A percentile compares a stretch with the other conserved stretches of the same genome.
Evolutionary conservation across 306 rosid genomes (phyloP).

Genomic region (Abrus precatorius): DNA sequence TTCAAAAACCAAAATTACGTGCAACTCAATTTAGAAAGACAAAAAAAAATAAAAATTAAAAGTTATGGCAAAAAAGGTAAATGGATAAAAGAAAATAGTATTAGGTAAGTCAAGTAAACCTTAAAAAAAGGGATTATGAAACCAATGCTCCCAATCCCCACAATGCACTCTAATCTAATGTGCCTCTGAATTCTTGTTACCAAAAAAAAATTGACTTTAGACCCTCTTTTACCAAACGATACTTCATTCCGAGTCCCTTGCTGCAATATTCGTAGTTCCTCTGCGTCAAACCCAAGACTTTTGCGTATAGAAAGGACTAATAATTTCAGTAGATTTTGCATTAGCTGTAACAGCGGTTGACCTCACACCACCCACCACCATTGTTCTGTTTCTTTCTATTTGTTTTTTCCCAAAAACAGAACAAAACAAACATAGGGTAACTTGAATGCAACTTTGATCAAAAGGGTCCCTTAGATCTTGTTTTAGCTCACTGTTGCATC

Average conservation of each 20-base stretch:
- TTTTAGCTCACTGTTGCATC: conserved; percentile 44
- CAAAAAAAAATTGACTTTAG: not conserved
- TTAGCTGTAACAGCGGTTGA: conserved; percentile 50
- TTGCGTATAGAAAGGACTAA: not conserved
- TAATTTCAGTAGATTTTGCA: conserved; percentile 42
- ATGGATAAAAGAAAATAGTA: too few species aligned
- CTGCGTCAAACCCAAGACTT: not conserved
- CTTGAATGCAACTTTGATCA: conserved; percentile 20
- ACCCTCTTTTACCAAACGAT: not conserved
- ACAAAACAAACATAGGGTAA: conserved; percentile 33
- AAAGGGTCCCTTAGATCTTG: conserved; percentile 44
- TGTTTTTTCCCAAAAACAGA: conserved; percentile 33
- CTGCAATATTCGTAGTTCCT: not conserved
- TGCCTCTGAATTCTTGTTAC: too few species aligned
- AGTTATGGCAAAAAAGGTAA: too few species aligned
- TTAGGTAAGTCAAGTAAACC: too few species aligned
- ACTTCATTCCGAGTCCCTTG: not conserved
- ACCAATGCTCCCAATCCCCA: not conserved
- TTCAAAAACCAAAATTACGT: too few species aligned
- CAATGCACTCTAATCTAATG: too few species aligned
- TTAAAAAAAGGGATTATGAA: too few species aligned
- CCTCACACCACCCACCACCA: conserved; percentile 46
- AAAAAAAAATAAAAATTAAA: too few species aligned
- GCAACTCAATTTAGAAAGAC: too few species aligned
- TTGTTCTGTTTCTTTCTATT: conserved; percentile 24